Evolutionary conservation across 495 filamentous ascomycete species (phyloP).

Genomic region (Aspergillus ellipticus): DNA sequence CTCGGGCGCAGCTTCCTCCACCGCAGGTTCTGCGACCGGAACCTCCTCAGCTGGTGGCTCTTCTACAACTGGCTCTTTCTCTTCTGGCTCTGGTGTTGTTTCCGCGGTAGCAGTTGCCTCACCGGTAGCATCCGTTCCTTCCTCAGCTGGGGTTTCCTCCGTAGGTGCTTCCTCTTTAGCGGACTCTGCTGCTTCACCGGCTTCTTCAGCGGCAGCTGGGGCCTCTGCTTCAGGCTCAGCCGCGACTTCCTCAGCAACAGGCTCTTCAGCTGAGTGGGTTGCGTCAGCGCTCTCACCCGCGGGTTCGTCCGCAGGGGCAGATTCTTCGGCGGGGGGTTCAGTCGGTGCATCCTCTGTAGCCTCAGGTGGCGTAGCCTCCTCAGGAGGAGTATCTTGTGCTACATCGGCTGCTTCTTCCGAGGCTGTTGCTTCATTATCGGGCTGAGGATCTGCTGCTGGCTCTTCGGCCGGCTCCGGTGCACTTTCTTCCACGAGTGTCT

Average conservation of each 20-base stretch:
- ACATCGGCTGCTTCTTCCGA: neutral
- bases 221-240: neutral
- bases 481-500: conserved; percentile 7
- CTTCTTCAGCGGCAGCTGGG: conserved; percentile 5
- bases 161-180: conserved; percentile 1
- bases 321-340: conserved; percentile 2
- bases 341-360: neutral
- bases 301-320: neutral
- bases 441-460: neutral
- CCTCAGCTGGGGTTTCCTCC: conserved; percentile 4
- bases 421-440: conserved; percentile 10
- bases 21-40: conserved; percentile 3
- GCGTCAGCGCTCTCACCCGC: neutral
- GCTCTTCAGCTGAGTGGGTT: neutral
- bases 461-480: conserved; percentile 6
- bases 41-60: conserved; percentile 17
- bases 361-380: neutral
- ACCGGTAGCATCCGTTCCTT: neutral
- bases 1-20: neutral
- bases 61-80: conserved; percentile 20
- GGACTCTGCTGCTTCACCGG: conserved; percentile 12
- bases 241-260: conserved; percentile 2
- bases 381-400: neutral
- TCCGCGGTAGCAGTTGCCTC: neutral
- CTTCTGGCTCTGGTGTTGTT: neutral